These are phyloP conservation scores for Lachnellula suecica DNA, from an alignment of 2,329 filamentous ascomycete species.

Conservation along the genomic window DNA sequence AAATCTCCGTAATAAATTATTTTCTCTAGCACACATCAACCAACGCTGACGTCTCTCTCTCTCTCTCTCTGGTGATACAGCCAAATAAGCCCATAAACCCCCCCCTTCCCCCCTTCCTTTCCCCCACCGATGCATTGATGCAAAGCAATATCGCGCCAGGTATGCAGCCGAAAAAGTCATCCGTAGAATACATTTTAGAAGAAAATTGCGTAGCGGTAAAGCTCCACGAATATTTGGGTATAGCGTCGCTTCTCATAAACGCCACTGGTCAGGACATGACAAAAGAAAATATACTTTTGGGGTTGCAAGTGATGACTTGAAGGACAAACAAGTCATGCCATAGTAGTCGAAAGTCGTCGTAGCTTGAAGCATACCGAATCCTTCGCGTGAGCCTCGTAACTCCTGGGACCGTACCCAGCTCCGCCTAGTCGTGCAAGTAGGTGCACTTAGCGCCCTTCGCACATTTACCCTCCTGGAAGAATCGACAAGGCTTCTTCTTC, in stretches of 20 bases:
- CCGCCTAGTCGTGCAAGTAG: constrained; percentile 60
- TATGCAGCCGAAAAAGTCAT: too few species aligned
- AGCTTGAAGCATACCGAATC: neutral
- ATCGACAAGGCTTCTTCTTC: constrained; percentile 69
- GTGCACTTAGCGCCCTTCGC: constrained; percentile 73
- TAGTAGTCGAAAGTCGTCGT: neutral
- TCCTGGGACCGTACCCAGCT: neutral
- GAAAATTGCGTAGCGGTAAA: too few species aligned
- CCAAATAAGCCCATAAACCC: neutral
- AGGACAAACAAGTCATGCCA: neutral
- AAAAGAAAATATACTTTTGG: neutral
- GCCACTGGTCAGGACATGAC: neutral
- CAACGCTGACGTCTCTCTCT: constrained; percentile 3
- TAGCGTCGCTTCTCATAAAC: neutral
- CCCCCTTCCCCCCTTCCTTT: neutral
- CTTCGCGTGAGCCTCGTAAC: neutral
- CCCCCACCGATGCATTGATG: neutral
- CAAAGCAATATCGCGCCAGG: neutral
- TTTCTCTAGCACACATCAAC: neutral
- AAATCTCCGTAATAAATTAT: too few species aligned
- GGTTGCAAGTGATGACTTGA: too few species aligned
- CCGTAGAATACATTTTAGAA: neutral
- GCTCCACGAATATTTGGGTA: neutral
- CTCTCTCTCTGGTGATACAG: constrained; percentile 8
- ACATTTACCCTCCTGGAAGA: constrained; percentile 70